Conservation (phyloP, 768 basidiomycete species). For the Agaricus bisporus region DNA sequence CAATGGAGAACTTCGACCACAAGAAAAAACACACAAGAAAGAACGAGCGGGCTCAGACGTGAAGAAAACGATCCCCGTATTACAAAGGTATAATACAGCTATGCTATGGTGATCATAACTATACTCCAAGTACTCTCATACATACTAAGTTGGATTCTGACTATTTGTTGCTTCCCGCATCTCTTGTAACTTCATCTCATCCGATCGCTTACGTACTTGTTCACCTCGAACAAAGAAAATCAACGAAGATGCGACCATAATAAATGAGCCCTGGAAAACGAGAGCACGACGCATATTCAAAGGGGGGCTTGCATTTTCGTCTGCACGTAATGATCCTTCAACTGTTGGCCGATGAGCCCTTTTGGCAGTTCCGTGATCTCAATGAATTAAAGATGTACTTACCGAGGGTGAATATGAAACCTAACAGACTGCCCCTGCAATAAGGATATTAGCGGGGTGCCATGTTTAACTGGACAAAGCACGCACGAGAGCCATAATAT, state of each 20-base stretch:
- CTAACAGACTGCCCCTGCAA: slow-evolving; percentile 57
- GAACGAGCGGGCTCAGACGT: no score
- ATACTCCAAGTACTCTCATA: not conserved
- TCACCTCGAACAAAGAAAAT: slow-evolving; percentile 52
- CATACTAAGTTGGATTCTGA: not conserved
- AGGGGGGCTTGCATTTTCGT: slow-evolving; percentile 56
- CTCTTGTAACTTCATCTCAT: slow-evolving; percentile 41
- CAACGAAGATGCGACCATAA: slow-evolving; percentile 29
- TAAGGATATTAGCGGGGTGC: not conserved
- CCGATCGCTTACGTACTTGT: slow-evolving; percentile 57
- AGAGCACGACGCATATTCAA: slow-evolving; percentile 65
- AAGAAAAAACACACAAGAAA: no score
- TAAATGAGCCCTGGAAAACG: slow-evolving; percentile 57
- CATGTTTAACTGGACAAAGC: not conserved
- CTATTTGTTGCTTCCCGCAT: not conserved
- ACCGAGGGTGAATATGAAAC: slow-evolving; percentile 62
- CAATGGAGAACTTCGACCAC: no score
- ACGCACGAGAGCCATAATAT: slow-evolving; percentile 71
- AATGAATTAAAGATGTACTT: slow-evolving; percentile 13
- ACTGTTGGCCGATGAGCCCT: slow-evolving; percentile 29
- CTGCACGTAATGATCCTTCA: slow-evolving; percentile 62
- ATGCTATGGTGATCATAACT: no score
- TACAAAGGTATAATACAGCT: no score
- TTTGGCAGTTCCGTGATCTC: not conserved
- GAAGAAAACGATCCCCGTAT: no score